Percentiles rank a stretch among this genome's conserved stretches.
Conservation (phyloP, 2,329 filamentous ascomycete species). For the Fusarium haematococcum region DNA sequence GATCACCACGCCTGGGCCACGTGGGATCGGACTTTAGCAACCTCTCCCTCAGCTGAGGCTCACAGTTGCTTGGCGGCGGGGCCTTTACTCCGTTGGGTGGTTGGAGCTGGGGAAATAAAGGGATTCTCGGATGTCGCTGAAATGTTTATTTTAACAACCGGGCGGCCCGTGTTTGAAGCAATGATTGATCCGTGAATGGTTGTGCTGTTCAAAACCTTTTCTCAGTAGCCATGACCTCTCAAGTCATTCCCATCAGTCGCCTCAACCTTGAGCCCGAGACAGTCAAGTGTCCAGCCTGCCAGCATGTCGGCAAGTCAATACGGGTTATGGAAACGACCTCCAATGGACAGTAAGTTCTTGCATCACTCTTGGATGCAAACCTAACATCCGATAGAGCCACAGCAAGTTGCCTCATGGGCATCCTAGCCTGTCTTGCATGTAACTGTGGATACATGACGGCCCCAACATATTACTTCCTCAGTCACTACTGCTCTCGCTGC, state of each 20-base stretch:
- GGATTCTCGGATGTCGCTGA: not conserved
- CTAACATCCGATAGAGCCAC: not conserved
- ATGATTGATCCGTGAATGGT: not conserved
- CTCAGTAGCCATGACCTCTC: not conserved
- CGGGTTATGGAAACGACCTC: conserved; percentile 15
- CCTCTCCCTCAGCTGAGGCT: not conserved
- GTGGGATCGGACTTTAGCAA: not conserved
- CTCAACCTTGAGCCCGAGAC: conserved; percentile 6
- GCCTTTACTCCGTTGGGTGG: not conserved
- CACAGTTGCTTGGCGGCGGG: conserved; percentile 3
- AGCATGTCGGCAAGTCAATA: conserved; percentile 11
- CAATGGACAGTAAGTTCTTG: not conserved
- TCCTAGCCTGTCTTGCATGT: conserved; percentile 7
- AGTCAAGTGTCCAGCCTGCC: conserved; percentile 17
- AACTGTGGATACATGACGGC: conserved; percentile 15
- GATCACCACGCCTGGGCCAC: not conserved
- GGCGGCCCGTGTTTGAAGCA: not conserved
- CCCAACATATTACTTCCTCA: conserved; percentile 13
- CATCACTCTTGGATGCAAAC: not conserved
- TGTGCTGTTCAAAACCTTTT: not conserved
- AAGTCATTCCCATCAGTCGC: conserved; percentile 1
- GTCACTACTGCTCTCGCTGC: conserved; percentile 14
- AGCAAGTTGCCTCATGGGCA: not conserved
- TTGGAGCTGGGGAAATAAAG: not conserved
- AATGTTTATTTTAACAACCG: not conserved